Percentiles rank a stretch among this genome's conserved stretches.
These are phyloP conservation scores for Trichoderma semiorbis DNA, from an alignment of 2,329 filamentous ascomycete species.

Conservation along the genomic window DNA sequence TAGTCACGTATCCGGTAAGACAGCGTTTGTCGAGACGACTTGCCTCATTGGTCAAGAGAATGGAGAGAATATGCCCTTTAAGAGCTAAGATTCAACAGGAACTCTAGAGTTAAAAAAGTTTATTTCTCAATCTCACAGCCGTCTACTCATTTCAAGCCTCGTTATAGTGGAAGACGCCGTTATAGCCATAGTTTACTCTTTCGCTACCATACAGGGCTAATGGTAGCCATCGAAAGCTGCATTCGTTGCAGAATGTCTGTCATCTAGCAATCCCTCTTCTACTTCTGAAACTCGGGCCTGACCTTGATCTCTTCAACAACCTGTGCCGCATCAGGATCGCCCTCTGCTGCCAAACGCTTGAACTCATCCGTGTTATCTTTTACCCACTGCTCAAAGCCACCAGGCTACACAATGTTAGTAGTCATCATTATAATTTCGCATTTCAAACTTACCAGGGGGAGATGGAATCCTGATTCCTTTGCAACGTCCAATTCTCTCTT, in stretches of 20 bases:
- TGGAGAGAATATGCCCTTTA: neutral
- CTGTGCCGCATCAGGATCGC: slow-evolving; percentile 10
- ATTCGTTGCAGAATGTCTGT: neutral
- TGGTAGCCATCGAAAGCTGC: neutral
- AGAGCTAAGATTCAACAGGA: neutral
- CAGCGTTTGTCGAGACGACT: neutral
- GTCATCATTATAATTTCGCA: neutral
- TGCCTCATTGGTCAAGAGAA: neutral
- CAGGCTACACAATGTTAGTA: neutral
- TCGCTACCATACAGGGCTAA: neutral
- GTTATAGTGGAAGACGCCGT: neutral
- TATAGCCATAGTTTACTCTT: neutral
- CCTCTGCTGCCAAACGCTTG: slow-evolving; percentile 2
- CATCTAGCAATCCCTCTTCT: neutral
- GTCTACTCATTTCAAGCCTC: neutral
- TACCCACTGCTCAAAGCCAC: slow-evolving; percentile 16
- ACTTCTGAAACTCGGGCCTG: slow-evolving; percentile 13
- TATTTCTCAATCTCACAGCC: neutral
- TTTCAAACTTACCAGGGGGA: slow-evolving; percentile 4
- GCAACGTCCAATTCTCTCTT: slow-evolving; percentile 11
- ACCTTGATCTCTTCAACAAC: slow-evolving; percentile 16
- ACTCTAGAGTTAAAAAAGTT: neutral
- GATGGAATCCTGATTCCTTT: slow-evolving; percentile 17
- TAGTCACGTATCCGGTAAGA: neutral
- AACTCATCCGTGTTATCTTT: slow-evolving; percentile 18